phyloP scores from a whole-genome alignment of 176 grass and related monocot genomes.

The Rhipidocladum racemiflorum region DNA sequence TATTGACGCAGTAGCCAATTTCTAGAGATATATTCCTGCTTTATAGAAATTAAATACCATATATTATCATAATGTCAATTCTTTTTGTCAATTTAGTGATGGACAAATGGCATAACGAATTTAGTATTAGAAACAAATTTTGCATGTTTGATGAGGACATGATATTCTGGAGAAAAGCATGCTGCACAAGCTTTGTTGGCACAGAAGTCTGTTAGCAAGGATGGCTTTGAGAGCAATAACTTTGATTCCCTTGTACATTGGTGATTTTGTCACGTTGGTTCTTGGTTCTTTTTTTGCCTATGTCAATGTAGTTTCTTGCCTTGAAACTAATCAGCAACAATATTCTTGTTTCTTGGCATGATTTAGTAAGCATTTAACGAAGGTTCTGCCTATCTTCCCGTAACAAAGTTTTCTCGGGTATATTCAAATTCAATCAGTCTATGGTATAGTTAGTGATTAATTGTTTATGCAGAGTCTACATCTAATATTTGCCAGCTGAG shows the following conservation, averaged over 20 bases:
- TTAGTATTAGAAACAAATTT: no score
- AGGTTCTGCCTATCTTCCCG: constrained; percentile 29
- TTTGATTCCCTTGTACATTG: constrained; percentile 35
- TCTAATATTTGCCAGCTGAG: no score
- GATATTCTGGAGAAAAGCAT: no score
- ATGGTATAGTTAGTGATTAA: background rate
- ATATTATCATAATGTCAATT: no score
- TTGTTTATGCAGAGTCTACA: no score
- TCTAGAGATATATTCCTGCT: no score
- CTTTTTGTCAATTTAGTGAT: no score
- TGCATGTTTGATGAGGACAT: no score
- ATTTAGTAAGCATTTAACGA: constrained; percentile 24
- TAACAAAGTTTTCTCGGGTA: constrained; percentile 21
- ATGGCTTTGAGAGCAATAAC: constrained; percentile 24
- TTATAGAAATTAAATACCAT: no score
- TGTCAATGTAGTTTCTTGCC: no score
- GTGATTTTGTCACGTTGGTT: constrained; percentile 43
- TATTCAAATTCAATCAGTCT: constrained; percentile 14
- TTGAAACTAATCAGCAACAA: constrained; percentile 4
- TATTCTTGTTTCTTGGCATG: constrained; percentile 34
- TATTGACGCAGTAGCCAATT: no score
- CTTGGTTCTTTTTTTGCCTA: constrained; percentile 37
- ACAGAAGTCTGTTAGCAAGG: constrained; percentile 28
- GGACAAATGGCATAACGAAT: no score
- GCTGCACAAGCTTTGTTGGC: constrained; percentile 6